Evolutionary conservation across 352 stramenopile genomes (phyloP).

Genomic region (Phytophthora fragariaefolia): DNA sequence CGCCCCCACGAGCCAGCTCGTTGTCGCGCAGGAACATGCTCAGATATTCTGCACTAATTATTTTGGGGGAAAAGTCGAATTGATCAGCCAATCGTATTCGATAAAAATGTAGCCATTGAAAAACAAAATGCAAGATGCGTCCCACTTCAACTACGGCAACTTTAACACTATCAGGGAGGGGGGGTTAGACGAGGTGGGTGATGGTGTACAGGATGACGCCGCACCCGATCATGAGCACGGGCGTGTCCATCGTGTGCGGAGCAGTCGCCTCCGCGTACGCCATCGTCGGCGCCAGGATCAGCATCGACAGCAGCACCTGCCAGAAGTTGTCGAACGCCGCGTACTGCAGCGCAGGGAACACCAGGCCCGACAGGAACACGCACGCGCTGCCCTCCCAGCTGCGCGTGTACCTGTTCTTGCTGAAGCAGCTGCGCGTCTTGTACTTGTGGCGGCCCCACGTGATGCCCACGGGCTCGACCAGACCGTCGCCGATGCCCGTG

Average conservation of each 20-base stretch:
- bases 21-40: slow-evolving; percentile 64
- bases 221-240: slow-evolving; percentile 83
- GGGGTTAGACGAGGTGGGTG: slow-evolving; percentile 47
- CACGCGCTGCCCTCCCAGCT: slow-evolving; percentile 85
- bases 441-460: slow-evolving; percentile 88
- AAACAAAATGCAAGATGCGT: not conserved
- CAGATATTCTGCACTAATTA: slow-evolving; percentile 1
- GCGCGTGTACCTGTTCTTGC: slow-evolving; percentile 85
- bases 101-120: slow-evolving; percentile 8
- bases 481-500: slow-evolving; percentile 77
- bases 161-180: not conserved
- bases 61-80: not conserved
- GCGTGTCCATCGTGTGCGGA: slow-evolving; percentile 88
- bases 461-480: slow-evolving; percentile 82
- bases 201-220: slow-evolving; percentile 77
- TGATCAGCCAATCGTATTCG: slow-evolving; percentile 1
- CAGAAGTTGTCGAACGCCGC: slow-evolving; percentile 80
- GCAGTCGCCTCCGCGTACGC: slow-evolving; percentile 85
- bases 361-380: slow-evolving; percentile 79
- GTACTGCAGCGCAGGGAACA: slow-evolving; percentile 82
- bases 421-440: slow-evolving; percentile 85
- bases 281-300: slow-evolving; percentile 81
- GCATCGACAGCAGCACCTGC: slow-evolving; percentile 79
- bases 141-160: slow-evolving; percentile 21
- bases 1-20: slow-evolving; percentile 43